phyloP scores from a whole-genome alignment of 2,329 filamentous ascomycete genomes.

The Aureobasidium lini region DNA sequence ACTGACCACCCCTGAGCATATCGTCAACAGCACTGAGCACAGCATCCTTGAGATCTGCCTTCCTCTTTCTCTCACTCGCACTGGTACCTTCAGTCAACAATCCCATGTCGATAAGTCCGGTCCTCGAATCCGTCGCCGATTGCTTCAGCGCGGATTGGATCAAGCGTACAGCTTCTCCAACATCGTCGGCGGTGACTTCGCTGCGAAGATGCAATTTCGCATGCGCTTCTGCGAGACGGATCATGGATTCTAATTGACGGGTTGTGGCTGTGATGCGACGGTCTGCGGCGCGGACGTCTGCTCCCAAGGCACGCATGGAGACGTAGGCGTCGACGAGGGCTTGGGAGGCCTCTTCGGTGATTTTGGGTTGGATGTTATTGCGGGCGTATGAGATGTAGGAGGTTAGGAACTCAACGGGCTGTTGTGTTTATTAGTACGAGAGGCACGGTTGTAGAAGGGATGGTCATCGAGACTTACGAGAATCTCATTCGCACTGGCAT shows the following conservation, averaged over 20 bases:
- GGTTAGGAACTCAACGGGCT: conserved; percentile 93
- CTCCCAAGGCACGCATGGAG: conserved; percentile 85
- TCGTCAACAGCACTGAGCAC: conserved; percentile 72
- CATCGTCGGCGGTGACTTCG: conserved; percentile 72
- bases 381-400: conserved; percentile 96
- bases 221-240: conserved; percentile 89
- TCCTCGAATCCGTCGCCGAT: conserved; percentile 85
- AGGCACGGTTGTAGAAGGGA: not conserved
- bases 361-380: conserved; percentile 70
- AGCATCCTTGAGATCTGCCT: conserved; percentile 75
- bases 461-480: conserved; percentile 51
- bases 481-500: conserved; percentile 70
- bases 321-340: conserved; percentile 85
- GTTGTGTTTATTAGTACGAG: conserved; percentile 11
- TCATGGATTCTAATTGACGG: conserved; percentile 95
- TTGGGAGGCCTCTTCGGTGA: conserved; percentile 71
- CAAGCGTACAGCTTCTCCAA: conserved; percentile 81
- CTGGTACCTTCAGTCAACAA: conserved; percentile 91
- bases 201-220: conserved; percentile 88
- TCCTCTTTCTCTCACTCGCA: conserved; percentile 73
- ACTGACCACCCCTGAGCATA: conserved; percentile 55
- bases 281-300: conserved; percentile 65
- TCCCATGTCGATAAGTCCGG: conserved; percentile 93
- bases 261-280: conserved; percentile 97
- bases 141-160: conserved; percentile 95